These are phyloP conservation scores for Aureobasidium sp. DNA, from an alignment of 2,329 filamentous ascomycete genomes.

Conservation along the genomic window DNA sequence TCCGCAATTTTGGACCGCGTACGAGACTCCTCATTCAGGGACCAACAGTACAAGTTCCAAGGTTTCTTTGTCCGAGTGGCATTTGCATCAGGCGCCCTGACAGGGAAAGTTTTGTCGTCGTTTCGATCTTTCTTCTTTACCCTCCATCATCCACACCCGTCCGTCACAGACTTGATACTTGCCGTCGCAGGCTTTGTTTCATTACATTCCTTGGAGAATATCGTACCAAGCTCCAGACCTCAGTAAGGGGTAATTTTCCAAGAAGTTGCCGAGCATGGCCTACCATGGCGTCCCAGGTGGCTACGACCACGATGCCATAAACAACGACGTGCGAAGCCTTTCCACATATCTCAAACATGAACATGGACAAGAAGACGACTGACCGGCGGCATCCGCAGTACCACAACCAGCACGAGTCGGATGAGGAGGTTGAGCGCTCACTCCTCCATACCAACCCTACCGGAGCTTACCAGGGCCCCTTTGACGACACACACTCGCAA, in stretches of 20 bases:
- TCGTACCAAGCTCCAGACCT: not conserved
- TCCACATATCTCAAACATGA: not conserved
- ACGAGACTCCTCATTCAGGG: not conserved
- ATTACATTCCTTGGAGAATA: constrained; percentile 1
- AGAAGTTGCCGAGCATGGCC: constrained; percentile 24
- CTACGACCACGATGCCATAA: constrained; percentile 25
- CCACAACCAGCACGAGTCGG: constrained; percentile 26
- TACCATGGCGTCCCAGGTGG: constrained; percentile 27
- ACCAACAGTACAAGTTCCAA: not conserved
- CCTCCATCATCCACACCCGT: not conserved
- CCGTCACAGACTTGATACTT: not conserved
- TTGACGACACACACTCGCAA: constrained; percentile 37
- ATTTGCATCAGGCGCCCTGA: not conserved
- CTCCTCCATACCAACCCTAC: constrained; percentile 42
- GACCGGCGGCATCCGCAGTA: constrained; percentile 22
- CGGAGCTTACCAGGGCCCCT: constrained; percentile 41
- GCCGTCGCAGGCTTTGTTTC: not conserved
- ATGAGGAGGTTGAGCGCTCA: constrained; percentile 44
- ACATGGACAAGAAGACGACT: constrained; percentile 2
- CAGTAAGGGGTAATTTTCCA: constrained; percentile 5
- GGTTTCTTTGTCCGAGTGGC: not conserved
- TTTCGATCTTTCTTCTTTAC: not conserved
- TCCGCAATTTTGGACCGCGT: not conserved
- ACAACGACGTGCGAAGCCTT: constrained; percentile 12
- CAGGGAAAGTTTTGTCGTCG: not conserved